phyloP scores from a whole-genome alignment of 169 alveolate genomes.

The Amoebophrya sp. region DNA sequence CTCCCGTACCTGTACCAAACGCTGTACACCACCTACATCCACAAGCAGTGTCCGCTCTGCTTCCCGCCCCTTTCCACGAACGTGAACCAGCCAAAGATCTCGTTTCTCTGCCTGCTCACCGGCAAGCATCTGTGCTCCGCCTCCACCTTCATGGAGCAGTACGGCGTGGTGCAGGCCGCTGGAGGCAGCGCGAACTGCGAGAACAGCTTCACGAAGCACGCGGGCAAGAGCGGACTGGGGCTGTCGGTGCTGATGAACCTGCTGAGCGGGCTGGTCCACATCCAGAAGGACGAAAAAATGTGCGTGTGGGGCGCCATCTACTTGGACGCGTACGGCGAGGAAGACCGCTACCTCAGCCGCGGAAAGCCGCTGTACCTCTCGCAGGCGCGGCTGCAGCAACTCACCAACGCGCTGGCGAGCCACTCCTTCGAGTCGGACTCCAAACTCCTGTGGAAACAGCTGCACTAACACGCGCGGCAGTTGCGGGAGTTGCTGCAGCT shows the following conservation, averaged over 20 bases:
- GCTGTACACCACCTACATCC: background rate
- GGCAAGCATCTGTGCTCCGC: too few species aligned
- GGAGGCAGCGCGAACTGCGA: background rate
- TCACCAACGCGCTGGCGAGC: background rate
- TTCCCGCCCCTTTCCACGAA: background rate
- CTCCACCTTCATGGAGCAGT: too few species aligned
- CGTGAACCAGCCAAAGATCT: background rate
- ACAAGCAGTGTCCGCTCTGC: background rate
- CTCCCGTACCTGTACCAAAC: background rate
- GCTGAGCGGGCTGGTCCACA: background rate
- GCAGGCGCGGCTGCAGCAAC: background rate
- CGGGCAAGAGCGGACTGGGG: background rate
- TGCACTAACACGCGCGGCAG: too few species aligned
- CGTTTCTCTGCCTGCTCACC: background rate
- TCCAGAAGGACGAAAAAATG: background rate
- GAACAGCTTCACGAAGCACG: background rate
- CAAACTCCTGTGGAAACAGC: background rate
- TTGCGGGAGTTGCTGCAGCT: too few species aligned
- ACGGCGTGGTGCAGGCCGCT: too few species aligned
- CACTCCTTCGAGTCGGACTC: background rate
- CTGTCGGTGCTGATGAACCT: background rate
- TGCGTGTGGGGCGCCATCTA: constrained; percentile 2
- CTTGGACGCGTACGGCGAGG: constrained; percentile 1
- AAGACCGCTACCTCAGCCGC: background rate
- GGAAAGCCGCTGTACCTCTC: background rate